Conservation (phyloP, 2,329 filamentous ascomycete species). For the Neonectria coccinea region DNA sequence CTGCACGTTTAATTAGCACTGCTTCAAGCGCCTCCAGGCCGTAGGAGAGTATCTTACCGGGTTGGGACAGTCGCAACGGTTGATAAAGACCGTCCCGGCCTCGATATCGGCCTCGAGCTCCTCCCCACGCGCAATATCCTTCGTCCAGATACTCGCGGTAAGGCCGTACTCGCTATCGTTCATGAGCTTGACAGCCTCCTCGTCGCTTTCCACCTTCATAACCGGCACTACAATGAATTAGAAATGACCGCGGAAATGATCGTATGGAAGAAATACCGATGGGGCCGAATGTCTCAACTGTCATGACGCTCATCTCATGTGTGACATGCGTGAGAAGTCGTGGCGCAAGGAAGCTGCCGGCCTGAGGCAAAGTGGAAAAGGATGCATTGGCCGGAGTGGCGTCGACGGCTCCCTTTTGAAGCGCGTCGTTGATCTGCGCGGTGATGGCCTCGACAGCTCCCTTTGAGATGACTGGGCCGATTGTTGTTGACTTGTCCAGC, state of each 20-base stretch:
- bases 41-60: constrained; percentile 69
- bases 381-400: constrained; percentile 84
- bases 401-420: constrained; percentile 85
- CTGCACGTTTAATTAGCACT: constrained; percentile 55
- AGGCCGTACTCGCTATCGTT: constrained; percentile 95
- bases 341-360: constrained; percentile 89
- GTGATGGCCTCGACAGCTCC: constrained; percentile 80
- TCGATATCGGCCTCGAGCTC: constrained; percentile 84
- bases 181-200: constrained; percentile 86
- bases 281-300: constrained; percentile 93
- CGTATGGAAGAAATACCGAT: neutral
- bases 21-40: neutral
- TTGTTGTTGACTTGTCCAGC: constrained; percentile 78
- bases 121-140: constrained; percentile 80
- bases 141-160: constrained; percentile 97
- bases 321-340: constrained; percentile 83
- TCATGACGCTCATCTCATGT: constrained; percentile 90
- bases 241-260: neutral
- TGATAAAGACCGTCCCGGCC: constrained; percentile 95
- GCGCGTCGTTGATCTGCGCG: constrained; percentile 82
- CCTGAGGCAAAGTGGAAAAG: constrained; percentile 76
- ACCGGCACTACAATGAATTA: constrained; percentile 76
- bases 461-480: constrained; percentile 90
- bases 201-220: constrained; percentile 84
- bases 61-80: constrained; percentile 90